Evolutionary conservation across 2,329 filamentous ascomycete species (phyloP), one percentile per base, ranked within the genome.

Genomic region (Colletotrichum ledebouriae): DNA sequence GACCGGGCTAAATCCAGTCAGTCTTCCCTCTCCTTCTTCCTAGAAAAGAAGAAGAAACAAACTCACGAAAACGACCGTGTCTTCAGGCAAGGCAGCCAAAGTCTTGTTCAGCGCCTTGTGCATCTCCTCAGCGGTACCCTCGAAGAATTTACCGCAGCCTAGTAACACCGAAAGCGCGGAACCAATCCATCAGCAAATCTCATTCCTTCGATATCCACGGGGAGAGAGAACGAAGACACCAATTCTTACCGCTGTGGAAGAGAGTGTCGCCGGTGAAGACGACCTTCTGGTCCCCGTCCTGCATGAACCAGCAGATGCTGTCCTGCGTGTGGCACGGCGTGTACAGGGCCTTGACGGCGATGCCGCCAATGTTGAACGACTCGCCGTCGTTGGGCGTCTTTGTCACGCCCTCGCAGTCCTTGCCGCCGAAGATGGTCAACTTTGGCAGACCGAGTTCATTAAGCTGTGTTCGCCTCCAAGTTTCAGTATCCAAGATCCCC

Each of bases 251-350:
- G 67, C 92, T 94, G 76, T 97, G 95, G 81, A 99, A 99, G 42
- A 99, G 83, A 0, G 96, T 99, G 78, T 99, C 96, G 10, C 96
- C 96, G 0, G 96, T 98, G 76, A 99, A 99, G 3, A 99, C 94
- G 7, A 87, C 94, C 74, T 88, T 90, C 64, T 87, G 82, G 55
- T 88, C 83, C 20, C 89, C 90, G 75, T 99, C 95, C 80, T 97
- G 89, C 84, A 96, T 90, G 73, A 90, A 93, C 83, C 90, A 99
- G 85, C 96, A 99, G 77, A 99, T 97, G 79, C 94, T 98, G 82
- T 99, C 96, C 82, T 98, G 94, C 1, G 96, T 99, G 78, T 99
- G 96, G 79, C 96, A 99, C 2, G 96, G 96, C 12, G 96, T 99
- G 81, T 98, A 92, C n/a, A 98, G 84, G 25, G 93, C 92, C 77